These are phyloP conservation scores for Collybia mongolica DNA, from an alignment of 768 basidiomycete genomes.

Conservation along the genomic window DNA sequence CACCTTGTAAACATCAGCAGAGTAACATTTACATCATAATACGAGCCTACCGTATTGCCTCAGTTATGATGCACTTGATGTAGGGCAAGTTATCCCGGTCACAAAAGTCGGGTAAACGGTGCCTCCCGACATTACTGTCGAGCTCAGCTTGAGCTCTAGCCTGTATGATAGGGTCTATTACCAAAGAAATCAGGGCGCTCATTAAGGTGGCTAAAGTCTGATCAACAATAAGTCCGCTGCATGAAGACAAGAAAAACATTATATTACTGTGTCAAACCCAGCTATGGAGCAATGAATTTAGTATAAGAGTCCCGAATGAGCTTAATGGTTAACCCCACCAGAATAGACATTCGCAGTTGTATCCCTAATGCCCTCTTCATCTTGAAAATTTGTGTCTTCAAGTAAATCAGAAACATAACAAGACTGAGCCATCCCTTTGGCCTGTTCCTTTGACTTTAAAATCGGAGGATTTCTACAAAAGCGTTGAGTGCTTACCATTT, in stretches of 20 bases:
- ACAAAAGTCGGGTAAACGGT: conserved; percentile 10
- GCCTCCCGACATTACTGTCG: conserved; percentile 10
- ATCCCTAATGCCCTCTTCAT: conserved; percentile 1
- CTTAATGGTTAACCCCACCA: neutral
- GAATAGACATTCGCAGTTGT: neutral
- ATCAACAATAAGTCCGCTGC: neutral
- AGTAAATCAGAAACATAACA: neutral
- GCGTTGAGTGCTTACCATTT: conserved; percentile 15
- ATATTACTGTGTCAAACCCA: neutral
- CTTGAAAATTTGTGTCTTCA: conserved; percentile 2
- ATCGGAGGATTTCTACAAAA: conserved; percentile 5
- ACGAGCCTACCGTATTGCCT: conserved; percentile 8
- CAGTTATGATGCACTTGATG: conserved; percentile 11
- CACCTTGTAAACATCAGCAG: neutral
- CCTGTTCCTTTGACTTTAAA: conserved; percentile 14
- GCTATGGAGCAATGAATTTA: neutral
- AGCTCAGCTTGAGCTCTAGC: conserved; percentile 8
- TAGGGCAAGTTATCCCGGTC: conserved; percentile 12
- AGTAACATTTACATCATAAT: neutral
- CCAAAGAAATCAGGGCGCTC: conserved; percentile 11
- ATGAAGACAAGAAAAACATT: neutral
- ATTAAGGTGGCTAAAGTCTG: conserved; percentile 4
- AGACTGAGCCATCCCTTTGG: neutral
- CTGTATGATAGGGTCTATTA: conserved; percentile 13
- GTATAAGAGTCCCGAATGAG: conserved; percentile 3